A percentile compares a stretch with the other conserved stretches of the same genome.
Conservation (phyloP, 2,329 filamentous ascomycete genomes). For the Arthroderma sp. region DNA sequence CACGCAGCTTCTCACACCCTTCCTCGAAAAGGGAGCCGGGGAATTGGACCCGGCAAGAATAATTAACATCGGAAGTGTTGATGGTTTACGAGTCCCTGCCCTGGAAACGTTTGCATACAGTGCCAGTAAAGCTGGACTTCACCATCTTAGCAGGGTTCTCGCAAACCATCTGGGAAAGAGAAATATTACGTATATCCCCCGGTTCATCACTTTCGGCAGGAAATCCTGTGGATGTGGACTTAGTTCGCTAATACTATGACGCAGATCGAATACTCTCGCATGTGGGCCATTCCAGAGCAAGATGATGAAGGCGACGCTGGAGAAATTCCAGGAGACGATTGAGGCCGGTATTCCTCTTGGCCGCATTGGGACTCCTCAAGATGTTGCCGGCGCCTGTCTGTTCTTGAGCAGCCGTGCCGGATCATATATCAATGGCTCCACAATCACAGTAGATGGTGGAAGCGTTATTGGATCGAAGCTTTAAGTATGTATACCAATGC, state of each 20-base stretch:
- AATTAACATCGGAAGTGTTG: slow-evolving; percentile 44
- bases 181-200: slow-evolving; percentile 40
- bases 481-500: slow-evolving; percentile 17
- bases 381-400: slow-evolving; percentile 60
- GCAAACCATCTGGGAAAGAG: slow-evolving; percentile 41
- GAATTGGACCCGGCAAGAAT: slow-evolving; percentile 36
- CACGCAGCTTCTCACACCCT: slow-evolving; percentile 36
- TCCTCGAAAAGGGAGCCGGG: slow-evolving; percentile 38
- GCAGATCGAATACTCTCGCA: slow-evolving; percentile 52
- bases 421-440: slow-evolving; percentile 53
- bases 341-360: slow-evolving; percentile 50
- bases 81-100: slow-evolving; percentile 42
- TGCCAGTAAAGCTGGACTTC: slow-evolving; percentile 42
- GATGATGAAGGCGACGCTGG: slow-evolving; percentile 44
- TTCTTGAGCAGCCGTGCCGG: slow-evolving; percentile 59
- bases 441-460: slow-evolving; percentile 52
- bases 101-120: slow-evolving; percentile 43
- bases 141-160: slow-evolving; percentile 42
- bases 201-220: slow-evolving; percentile 20
- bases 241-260: slow-evolving; percentile 41
- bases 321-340: slow-evolving; percentile 39
- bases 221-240: slow-evolving; percentile 42
- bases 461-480: slow-evolving; percentile 31
- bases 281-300: slow-evolving; percentile 53
- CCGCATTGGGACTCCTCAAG: slow-evolving; percentile 54